These are phyloP conservation scores for Populus hybrid DNA, from an alignment of 441 rosid species.

Conservation along the genomic window DNA sequence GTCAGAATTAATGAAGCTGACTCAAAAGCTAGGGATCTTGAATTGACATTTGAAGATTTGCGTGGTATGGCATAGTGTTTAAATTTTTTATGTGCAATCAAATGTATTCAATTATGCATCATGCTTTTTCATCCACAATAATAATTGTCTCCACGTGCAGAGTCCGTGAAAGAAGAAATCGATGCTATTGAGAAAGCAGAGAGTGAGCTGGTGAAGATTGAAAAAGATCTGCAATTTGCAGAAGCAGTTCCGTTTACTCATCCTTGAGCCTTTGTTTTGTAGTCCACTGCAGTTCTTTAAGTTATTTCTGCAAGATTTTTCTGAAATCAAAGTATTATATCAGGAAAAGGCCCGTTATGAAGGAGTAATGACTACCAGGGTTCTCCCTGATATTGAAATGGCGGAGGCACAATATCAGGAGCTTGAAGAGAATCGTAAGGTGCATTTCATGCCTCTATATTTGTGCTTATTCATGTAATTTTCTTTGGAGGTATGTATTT, in stretches of 20 bases:
- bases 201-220: slow-evolving; percentile 65
- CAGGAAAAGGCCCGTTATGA: slow-evolving; percentile 84
- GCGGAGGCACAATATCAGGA: slow-evolving; percentile 59
- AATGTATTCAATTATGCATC: slow-evolving; percentile 7
- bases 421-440: slow-evolving; percentile 64
- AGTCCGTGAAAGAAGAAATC: slow-evolving; percentile 74
- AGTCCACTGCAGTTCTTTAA: slow-evolving; percentile 11
- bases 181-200: slow-evolving; percentile 79
- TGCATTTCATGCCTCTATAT: slow-evolving; percentile 21
- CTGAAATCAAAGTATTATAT: slow-evolving; percentile 25
- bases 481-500: not conserved
- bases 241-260: slow-evolving; percentile 46
- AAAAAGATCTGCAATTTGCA: slow-evolving; percentile 54
- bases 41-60: slow-evolving; percentile 53
- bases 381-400: slow-evolving; percentile 59
- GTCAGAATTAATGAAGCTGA: slow-evolving; percentile 54
- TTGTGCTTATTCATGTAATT: not conserved
- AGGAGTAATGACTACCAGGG: slow-evolving; percentile 70
- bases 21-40: slow-evolving; percentile 53
- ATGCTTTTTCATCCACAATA: not conserved
- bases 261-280: slow-evolving; percentile 5
- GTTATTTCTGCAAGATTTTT: slow-evolving; percentile 18
- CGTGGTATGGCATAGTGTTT: slow-evolving; percentile 49
- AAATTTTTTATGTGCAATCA: slow-evolving; percentile 4
- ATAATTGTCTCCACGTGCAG: slow-evolving; percentile 28